phyloP scores from a whole-genome alignment of 805 yeast species.

The Starmerella sp. region DNA sequence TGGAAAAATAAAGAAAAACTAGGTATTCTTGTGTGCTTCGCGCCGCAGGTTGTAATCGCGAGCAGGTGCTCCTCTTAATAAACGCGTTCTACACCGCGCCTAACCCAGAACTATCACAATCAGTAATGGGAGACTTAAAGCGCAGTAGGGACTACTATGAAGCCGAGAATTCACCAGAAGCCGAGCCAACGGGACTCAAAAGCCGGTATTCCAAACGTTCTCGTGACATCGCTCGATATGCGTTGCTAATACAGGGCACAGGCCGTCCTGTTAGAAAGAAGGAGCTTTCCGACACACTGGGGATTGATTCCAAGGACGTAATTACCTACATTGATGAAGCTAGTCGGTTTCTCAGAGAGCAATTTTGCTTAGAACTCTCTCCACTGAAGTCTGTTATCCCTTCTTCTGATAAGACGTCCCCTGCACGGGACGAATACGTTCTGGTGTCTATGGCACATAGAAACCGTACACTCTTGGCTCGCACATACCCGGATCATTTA shows the following conservation, averaged over 20 bases:
- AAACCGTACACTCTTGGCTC: not conserved
- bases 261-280: conserved; percentile 1
- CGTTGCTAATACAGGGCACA: not conserved
- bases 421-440: conserved; percentile 2
- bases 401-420: not conserved
- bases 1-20: too few species aligned
- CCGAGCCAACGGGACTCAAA: not conserved
- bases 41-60: too few species aligned
- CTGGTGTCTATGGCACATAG: not conserved
- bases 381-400: not conserved
- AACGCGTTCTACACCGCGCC: not conserved
- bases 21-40: too few species aligned
- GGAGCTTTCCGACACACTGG: not conserved
- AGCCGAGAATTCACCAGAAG: not conserved
- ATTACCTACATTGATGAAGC: not conserved
- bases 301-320: not conserved
- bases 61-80: not conserved
- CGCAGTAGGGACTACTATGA: not conserved
- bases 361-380: conserved; percentile 1
- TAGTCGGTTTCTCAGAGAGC: not conserved
- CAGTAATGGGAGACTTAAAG: not conserved
- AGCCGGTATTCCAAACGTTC: not conserved
- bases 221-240: conserved; percentile 3
- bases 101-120: not conserved
- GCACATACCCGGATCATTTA: not conserved